phyloP scores from a whole-genome alignment of 768 basidiomycete genomes.

The Mycena albidolilacea region DNA sequence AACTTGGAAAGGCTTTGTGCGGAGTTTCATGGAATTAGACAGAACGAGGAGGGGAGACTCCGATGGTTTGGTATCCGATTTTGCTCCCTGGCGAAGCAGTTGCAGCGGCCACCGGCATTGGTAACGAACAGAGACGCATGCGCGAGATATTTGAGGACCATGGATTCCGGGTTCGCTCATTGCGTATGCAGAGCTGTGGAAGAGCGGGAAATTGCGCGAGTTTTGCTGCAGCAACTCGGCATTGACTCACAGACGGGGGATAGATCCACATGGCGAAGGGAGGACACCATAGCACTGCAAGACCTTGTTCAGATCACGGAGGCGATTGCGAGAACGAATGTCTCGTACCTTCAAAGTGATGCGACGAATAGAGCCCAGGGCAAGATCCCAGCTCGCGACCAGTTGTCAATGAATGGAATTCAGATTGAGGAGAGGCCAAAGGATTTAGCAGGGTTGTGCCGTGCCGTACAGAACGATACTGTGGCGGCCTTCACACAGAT shows the following conservation, averaged over 20 bases:
- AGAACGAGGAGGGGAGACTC: too few relatives aligned
- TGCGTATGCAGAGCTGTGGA: not conserved
- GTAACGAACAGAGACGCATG: constrained; percentile 11
- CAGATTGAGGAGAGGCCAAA: not conserved
- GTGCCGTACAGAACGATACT: too few relatives aligned
- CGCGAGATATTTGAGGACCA: not conserved
- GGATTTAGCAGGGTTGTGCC: not conserved
- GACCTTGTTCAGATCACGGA: constrained; percentile 17
- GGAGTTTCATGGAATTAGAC: too few relatives aligned
- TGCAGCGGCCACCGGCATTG: not conserved
- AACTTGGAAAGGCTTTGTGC: too few relatives aligned
- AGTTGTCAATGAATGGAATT: not conserved
- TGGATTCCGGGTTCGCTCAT: not conserved
- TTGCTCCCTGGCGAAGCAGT: not conserved
- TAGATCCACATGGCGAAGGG: not conserved
- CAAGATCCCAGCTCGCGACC: not conserved
- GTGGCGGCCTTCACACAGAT: too few relatives aligned
- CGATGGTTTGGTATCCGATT: too few relatives aligned
- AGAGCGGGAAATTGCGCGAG: constrained; percentile 4
- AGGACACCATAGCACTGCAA: constrained; percentile 3
- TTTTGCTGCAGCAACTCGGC: constrained; percentile 7
- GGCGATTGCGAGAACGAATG: constrained; percentile 1
- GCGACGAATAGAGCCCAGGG: not conserved
- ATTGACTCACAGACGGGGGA: not conserved
- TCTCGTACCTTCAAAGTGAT: not conserved